Evolutionary conservation across 2,329 filamentous ascomycete genomes (phyloP), one percentile per base, ranked within the genome.

Genomic region (Coniosporium tulheliwenetii): DNA sequence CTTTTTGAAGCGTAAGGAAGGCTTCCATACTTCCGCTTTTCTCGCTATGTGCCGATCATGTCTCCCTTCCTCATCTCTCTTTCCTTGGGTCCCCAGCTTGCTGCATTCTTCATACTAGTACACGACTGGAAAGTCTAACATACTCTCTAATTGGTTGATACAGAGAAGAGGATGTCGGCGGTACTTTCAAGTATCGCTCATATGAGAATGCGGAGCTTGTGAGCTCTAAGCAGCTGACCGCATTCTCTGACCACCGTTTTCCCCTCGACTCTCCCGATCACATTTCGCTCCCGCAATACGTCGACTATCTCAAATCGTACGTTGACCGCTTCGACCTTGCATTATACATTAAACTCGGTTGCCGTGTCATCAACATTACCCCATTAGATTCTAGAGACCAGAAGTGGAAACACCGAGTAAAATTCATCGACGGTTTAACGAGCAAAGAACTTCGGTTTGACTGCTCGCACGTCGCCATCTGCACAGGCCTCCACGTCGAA

Each of bases 201-300:
- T 71, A 70, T 40, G 64, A 69, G 41, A 63, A 68, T 30, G 64
- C 66, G 1, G 67, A 70, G 60, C 57, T 69, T 1, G 67, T 71
- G 1, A 67, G 64, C 1, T 69, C 66, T 2, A 69, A 68, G 44
- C 66, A 69, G 36, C 55, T 72, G 8, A 71, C 67, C 0, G 54
- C 62, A 13, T 71, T 71, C 45, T 71, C 67, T 1, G 67, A 71
- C 45, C 67, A 66, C 43, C 60, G 67, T 1, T 56, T 65, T 2
- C 52, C 62, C 1, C 39, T 53, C 1, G 57, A 65, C 8, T 58
- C 58, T 1, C 60, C 65, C 7, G 53, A 57, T 39, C 52, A 55
- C 37, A 53, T 56, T 26, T 53, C 53, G 2, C 42, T 56, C 13
- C 53, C 52, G 1, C 50, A 55, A 40, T 56, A 57, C 42, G 54